Evolutionary conservation across 176 grass and related monocot species (phyloP), one percentile per base, ranked within the genome.

Genomic region (Aegilops tauschii): DNA sequence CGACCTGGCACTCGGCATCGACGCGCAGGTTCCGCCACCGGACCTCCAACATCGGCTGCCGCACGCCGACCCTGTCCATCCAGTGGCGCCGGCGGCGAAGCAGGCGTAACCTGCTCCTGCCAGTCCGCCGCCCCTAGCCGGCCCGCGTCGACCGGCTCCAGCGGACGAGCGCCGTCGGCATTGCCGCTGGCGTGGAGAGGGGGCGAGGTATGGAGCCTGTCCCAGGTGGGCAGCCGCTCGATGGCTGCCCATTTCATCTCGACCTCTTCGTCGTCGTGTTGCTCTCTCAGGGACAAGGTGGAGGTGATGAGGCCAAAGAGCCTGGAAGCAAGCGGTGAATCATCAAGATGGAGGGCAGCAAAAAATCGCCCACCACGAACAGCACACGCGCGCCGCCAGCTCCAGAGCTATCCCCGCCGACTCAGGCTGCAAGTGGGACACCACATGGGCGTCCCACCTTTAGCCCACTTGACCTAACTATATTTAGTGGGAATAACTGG

Each of bases 1-100:
- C 88, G 12, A 92, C 93, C 61, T 89, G 79, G 50, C 88, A 92
- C 6, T 90, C 81, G 12, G 78, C 92, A 80, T 90, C 87, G 12
- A 94, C 81, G 12, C 29, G 27, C 29, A 92, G 44, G 72, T 89
- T 66, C 40, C 71, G 54, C 84, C 88, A 94, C 28, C 78, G 65
- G 30, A 94, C 89, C 81, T 94, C 89, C 70, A 89, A 86, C 8
- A 87, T 92, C 17, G 92, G 84, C 61, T 81, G 65, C n/a, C 83
- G 68, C 16, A 94, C 90, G 79, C 85, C 32, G 32, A 34, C 32
- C 32, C 85, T 78, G 58, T 95, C 92, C 81, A 95, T 95, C 44
- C 92, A 83, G 37, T 62, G 72, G 36, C 92, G 90, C 84, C 91
- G 90, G 84, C 91, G 87, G 27, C 82, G 73, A 64, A 97, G 83